These are phyloP conservation scores for Suillus decipiens DNA, from an alignment of 768 basidiomycete species.

Conservation along the genomic window DNA sequence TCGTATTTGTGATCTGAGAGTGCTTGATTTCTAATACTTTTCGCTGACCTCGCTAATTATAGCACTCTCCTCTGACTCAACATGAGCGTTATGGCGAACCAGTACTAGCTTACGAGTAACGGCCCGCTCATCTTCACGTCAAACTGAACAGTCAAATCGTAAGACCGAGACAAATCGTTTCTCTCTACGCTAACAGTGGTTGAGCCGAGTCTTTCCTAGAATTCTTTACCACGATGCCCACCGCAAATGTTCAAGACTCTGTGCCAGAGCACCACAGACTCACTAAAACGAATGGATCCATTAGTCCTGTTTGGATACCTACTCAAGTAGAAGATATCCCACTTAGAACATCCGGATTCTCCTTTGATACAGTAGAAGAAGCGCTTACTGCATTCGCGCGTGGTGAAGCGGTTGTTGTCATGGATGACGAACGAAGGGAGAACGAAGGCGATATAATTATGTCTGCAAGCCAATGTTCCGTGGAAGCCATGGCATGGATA, in stretches of 20 bases:
- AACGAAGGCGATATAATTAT: constrained; percentile 98
- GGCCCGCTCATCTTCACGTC: background rate
- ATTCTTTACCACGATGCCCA: constrained; percentile 9
- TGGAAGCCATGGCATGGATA: constrained; percentile 99
- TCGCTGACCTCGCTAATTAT: background rate
- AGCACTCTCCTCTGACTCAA: background rate
- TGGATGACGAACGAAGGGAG: constrained; percentile 95
- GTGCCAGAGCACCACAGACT: background rate
- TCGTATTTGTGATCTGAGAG: background rate
- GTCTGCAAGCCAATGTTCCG: constrained; percentile 79
- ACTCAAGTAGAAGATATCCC: constrained; percentile 22
- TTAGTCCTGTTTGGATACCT: constrained; percentile 22
- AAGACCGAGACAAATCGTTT: too few relatives aligned
- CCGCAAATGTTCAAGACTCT: background rate
- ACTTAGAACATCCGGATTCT: constrained; percentile 41
- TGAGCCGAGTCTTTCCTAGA: background rate
- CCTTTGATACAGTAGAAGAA: constrained; percentile 80
- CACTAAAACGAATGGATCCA: background rate
- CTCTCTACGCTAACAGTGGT: too few relatives aligned
- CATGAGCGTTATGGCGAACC: background rate
- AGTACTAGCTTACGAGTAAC: background rate
- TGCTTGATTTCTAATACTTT: background rate
- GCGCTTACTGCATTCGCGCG: constrained; percentile 73
- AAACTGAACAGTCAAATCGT: too few relatives aligned
- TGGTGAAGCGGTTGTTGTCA: constrained; percentile 94